Evolutionary conservation across 164 flowering plant genomes (phyloP), one percentile per base, ranked within the genome.

Genomic region (Berberis vulgaris): DNA sequence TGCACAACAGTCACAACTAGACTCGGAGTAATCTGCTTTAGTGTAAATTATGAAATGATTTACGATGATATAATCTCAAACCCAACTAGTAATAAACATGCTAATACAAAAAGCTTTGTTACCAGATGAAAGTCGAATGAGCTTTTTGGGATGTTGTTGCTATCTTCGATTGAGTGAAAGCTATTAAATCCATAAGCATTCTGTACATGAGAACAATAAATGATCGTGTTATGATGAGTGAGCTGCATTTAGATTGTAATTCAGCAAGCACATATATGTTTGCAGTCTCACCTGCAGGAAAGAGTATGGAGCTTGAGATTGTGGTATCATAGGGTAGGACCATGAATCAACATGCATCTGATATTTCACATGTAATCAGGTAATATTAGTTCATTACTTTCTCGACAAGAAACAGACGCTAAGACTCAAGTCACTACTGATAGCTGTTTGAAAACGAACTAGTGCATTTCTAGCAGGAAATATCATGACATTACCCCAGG

Each of bases 331-430:
- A 45, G 90, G 91, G 67, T 87, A 79, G 41, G 89, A 92, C 96
- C 96, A 84, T 62, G 89, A 81, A 77, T 89, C 90, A 41, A 80
- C 89, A 54, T 80, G 82, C 78, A 81, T 74, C 96, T 88, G 84
- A 73, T 73, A 74, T 62, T 66, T 26, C 12, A 5, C 40, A 45
- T 11, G 11, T 8, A n/a, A 54, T 41, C 9, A 55, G 26, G 26
- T 26, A 26, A 26, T 26, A 26, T 26, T 26, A 26, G 26, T 26
- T 26, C 26, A 26, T 26, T 26, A 26, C 26, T 26, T 26, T 26
- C 26, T 26, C 26, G 26, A 26, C 26, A 26, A 26, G 26, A 26
- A 26, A 26, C 26, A 26, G 26, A 26, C 26, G 26, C 26, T 26
- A 26, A 26, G 26, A 26, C 26, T 26, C 26, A 26, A 26, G 26